Percentiles rank a stretch among this genome's conserved stretches.
These are phyloP conservation scores for Simplicillium aogashimaense DNA, from an alignment of 2,329 filamentous ascomycete species.

Conservation along the genomic window DNA sequence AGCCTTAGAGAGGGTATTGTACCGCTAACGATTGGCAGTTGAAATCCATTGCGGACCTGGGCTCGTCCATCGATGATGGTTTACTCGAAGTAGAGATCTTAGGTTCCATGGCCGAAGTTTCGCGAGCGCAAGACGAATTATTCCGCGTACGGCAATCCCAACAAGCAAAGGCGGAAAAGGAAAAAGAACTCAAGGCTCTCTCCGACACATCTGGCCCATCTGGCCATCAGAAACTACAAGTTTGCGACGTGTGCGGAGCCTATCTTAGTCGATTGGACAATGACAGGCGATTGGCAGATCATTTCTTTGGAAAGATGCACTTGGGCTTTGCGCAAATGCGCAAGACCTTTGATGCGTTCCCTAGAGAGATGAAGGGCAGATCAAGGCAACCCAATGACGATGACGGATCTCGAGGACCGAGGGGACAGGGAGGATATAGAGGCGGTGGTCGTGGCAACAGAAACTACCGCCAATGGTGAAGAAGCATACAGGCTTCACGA, in stretches of 20 bases:
- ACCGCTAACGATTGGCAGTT: slow-evolving; percentile 29
- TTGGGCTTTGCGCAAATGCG: slow-evolving; percentile 97
- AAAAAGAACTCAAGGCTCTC: slow-evolving; percentile 81
- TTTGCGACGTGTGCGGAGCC: slow-evolving; percentile 96
- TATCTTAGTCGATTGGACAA: slow-evolving; percentile 91
- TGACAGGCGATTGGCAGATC: slow-evolving; percentile 84
- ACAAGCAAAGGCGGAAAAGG: slow-evolving; percentile 70
- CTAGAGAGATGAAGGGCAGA: slow-evolving; percentile 73
- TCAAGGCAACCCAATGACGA: slow-evolving; percentile 44
- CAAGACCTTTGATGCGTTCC: slow-evolving; percentile 80
- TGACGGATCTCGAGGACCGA: slow-evolving; percentile 34
- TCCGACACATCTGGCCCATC: slow-evolving; percentile 87
- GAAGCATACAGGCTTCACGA: slow-evolving; percentile 3
- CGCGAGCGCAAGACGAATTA: slow-evolving; percentile 76
- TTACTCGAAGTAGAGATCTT: slow-evolving; percentile 80
- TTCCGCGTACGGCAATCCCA: slow-evolving; percentile 75
- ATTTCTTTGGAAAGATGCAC: slow-evolving; percentile 99
- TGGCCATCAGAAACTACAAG: slow-evolving; percentile 95
- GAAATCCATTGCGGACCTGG: slow-evolving; percentile 75
- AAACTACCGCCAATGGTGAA: slow-evolving; percentile 41
- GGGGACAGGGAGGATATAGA: slow-evolving; percentile 45
- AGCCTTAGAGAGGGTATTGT: too few species aligned
- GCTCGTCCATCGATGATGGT: slow-evolving; percentile 68
- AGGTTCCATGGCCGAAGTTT: slow-evolving; percentile 71
- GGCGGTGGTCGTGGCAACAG: slow-evolving; percentile 37